Conservation (phyloP, 371 early-diverging fungal genomes). For the Mortierella sp. region DNA sequence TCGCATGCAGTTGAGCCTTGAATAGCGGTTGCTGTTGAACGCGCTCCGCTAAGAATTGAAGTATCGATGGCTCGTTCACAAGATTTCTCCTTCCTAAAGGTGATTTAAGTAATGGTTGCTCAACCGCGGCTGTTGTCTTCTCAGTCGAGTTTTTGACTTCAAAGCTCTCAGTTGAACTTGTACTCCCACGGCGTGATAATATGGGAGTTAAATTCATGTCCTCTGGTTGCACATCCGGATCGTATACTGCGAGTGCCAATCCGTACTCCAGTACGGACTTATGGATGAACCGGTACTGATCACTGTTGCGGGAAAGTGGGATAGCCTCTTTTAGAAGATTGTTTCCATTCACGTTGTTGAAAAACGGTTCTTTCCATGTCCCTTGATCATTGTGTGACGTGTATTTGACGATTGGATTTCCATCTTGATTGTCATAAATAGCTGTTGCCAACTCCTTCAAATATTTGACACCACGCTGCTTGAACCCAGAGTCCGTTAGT, state of each 20-base stretch:
- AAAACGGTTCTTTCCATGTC: slow-evolving; percentile 13
- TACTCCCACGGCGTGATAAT: neutral
- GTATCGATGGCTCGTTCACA: slow-evolving; percentile 10
- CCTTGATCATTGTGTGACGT: neutral
- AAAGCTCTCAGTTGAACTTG: neutral
- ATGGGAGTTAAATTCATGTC: no score
- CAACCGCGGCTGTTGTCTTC: neutral
- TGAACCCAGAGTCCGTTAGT: slow-evolving; percentile 2
- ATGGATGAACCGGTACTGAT: slow-evolving; percentile 22
- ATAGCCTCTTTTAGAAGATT: neutral
- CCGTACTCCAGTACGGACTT: slow-evolving; percentile 12
- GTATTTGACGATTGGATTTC: slow-evolving; percentile 1
- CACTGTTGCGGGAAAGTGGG: neutral
- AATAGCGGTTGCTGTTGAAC: neutral
- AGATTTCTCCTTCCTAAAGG: neutral
- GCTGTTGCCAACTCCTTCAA: neutral
- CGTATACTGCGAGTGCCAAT: neutral
- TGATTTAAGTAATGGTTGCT: neutral
- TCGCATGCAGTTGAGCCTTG: neutral
- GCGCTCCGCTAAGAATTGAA: slow-evolving; percentile 15
- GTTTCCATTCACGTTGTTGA: neutral
- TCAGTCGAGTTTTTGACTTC: neutral
- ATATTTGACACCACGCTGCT: neutral
- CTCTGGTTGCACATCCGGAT: neutral
- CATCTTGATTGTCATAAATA: slow-evolving; percentile 12